Evolutionary conservation across 352 stramenopile species (phyloP).

Genomic region (Phytophthora hybrid): DNA sequence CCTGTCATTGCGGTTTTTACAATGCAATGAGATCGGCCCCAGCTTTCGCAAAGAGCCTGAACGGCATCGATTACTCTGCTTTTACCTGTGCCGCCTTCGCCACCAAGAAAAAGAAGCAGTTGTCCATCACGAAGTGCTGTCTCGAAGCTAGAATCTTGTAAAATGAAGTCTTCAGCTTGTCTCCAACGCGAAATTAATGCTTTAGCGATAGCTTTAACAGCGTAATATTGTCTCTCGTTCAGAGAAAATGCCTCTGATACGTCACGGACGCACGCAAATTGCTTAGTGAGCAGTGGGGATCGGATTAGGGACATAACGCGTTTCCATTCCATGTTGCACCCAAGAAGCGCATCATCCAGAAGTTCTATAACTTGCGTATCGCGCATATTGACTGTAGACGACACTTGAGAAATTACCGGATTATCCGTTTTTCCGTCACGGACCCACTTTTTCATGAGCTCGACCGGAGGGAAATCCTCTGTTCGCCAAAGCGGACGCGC

Average conservation of each 20-base stretch:
- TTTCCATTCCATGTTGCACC: background rate
- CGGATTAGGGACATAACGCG: background rate
- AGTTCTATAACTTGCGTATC: background rate
- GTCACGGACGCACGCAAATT: too few species aligned
- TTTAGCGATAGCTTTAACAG: too few species aligned
- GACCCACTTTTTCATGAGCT: slow-evolving; percentile 1
- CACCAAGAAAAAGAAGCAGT: slow-evolving; percentile 6
- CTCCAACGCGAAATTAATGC: too few species aligned
- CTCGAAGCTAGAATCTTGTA: too few species aligned
- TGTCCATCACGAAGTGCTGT: too few species aligned
- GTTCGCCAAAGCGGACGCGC: background rate
- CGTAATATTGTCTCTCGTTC: too few species aligned
- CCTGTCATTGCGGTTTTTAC: too few species aligned
- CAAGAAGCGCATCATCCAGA: background rate
- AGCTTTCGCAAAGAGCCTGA: slow-evolving; percentile 7
- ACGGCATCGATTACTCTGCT: slow-evolving; percentile 9
- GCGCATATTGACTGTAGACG: background rate
- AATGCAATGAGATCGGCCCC: too few species aligned
- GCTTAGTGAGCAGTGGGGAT: too few species aligned
- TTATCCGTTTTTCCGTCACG: background rate
- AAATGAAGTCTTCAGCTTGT: too few species aligned
- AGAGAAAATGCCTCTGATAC: too few species aligned
- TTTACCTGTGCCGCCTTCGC: slow-evolving; percentile 11
- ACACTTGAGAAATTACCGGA: background rate
- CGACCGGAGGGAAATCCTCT: background rate